These are phyloP conservation scores for Ceratocystis alfenasii DNA, from an alignment of 2,329 filamentous ascomycete species.

Conservation along the genomic window DNA sequence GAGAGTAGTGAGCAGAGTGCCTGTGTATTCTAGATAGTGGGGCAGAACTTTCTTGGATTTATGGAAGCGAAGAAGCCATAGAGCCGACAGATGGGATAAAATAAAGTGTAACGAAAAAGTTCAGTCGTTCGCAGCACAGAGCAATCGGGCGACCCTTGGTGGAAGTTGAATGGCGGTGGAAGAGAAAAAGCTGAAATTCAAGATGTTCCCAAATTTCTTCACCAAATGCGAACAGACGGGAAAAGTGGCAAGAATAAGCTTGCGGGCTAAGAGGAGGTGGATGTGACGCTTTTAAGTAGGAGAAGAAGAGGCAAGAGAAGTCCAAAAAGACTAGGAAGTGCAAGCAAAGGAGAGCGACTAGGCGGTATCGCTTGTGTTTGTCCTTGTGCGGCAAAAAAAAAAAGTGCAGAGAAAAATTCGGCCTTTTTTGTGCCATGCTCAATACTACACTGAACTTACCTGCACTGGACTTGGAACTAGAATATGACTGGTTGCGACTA, in stretches of 20 bases:
- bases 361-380: background rate
- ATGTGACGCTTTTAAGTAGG: constrained; percentile 6
- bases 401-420: background rate
- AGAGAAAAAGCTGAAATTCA: background rate
- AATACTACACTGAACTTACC: background rate
- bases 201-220: background rate
- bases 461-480: background rate
- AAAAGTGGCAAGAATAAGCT: background rate
- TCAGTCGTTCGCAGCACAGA: too few species aligned
- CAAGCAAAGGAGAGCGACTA: background rate
- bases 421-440: background rate
- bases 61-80: background rate
- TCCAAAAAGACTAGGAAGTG: background rate
- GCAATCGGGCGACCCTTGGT: too few species aligned
- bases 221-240: background rate
- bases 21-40: background rate
- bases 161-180: background rate
- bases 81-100: background rate
- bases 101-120: too few species aligned
- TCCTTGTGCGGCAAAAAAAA: background rate
- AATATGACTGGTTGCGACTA: background rate
- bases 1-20: background rate
- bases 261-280: background rate
- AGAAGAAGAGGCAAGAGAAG: background rate
- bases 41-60: background rate